phyloP scores from a whole-genome alignment of 1,284 basidiomycete genomes.

The Ganoderma meredithae region DNA sequence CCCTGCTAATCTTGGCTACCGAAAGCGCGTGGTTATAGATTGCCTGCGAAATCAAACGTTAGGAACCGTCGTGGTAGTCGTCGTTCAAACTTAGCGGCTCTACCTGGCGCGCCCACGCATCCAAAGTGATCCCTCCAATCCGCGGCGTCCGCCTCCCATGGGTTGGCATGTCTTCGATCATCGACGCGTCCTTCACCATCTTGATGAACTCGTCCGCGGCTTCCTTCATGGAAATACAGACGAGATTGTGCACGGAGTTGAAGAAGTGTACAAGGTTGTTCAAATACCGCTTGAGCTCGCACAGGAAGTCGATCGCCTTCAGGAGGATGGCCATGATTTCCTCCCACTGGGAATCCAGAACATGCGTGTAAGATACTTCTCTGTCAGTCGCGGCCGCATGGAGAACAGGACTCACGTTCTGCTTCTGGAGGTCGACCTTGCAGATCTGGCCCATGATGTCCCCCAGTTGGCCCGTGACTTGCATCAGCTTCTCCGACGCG shows the following conservation, averaged over 20 bases:
- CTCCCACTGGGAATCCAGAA: constrained; percentile 15
- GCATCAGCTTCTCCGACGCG: constrained; percentile 21
- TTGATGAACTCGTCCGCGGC: constrained; percentile 19
- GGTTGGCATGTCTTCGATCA: constrained; percentile 4
- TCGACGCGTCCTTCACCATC: constrained; percentile 21
- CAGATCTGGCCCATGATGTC: constrained; percentile 20
- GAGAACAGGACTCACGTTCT: constrained; percentile 13
- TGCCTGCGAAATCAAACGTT: constrained; percentile 6
- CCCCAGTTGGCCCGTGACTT: constrained; percentile 21
- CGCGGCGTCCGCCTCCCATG: background rate
- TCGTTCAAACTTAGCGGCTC: background rate
- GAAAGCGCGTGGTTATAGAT: constrained; percentile 26
- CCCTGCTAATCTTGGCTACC: constrained; percentile 19
- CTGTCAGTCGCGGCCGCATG: background rate
- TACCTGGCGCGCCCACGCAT: constrained; percentile 24
- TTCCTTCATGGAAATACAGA: constrained; percentile 20
- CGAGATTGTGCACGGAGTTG: constrained; percentile 21
- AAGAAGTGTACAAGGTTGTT: constrained; percentile 28
- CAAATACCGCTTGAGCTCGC: constrained; percentile 22
- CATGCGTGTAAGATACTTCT: too few relatives aligned
- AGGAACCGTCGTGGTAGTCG: background rate
- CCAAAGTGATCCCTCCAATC: constrained; percentile 9
- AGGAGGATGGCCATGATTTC: constrained; percentile 19
- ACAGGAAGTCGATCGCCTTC: constrained; percentile 22
- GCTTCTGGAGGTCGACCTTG: constrained; percentile 16